Evolutionary conservation across 768 basidiomycete species (phyloP), one percentile per base, ranked within the genome.

Genomic region (Clitopilus passeckerianus): DNA sequence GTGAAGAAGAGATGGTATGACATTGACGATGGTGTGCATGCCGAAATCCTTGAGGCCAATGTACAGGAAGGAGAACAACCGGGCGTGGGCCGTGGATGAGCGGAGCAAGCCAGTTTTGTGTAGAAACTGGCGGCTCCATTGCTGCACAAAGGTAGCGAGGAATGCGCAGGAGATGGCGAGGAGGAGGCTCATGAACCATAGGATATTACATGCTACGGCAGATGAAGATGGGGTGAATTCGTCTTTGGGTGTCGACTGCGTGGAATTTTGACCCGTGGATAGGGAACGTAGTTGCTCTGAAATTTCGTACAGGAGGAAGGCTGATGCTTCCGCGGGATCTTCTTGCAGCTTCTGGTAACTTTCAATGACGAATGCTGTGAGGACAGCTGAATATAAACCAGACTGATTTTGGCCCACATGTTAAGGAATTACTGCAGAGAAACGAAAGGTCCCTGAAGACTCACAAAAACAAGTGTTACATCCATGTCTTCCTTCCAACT

Each of bases 121-220:
- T 18, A 72, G 61, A 59, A 78, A 41, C 37, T 41, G n/a, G 5
- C 37, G 37, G 10, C 37, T 41, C 37, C 37, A 41, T 12, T 41
- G 37, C 10, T 41, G 37, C 37, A 41, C 37, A 12, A 41, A 41
- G 5, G 37, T 41, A 3, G 37, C 37, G 37, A 41, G 37, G 37
- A 41, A 41, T 12, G 37, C 37, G 10, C 37, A 41, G 37, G 5
- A 41, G 37, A 41, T 14, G 14, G 37, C 37, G 10, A 41, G 37
- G 37, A 41, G 12, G 10, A 41, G 37, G 37, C 37, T 41, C 37
- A 41, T 5, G 37, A 41, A 41, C 37, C 37, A 41, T 2, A 41
- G 37, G 12, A 41, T 9, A 9, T 41, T 41, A 9, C 37, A 41
- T 2, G 37, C 37, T 3, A 41, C 37, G 10, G 37, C 37, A 9